Evolutionary conservation across 78 protist genomes (phyloP).

Genomic region (Cavenderia fasciculata): DNA sequence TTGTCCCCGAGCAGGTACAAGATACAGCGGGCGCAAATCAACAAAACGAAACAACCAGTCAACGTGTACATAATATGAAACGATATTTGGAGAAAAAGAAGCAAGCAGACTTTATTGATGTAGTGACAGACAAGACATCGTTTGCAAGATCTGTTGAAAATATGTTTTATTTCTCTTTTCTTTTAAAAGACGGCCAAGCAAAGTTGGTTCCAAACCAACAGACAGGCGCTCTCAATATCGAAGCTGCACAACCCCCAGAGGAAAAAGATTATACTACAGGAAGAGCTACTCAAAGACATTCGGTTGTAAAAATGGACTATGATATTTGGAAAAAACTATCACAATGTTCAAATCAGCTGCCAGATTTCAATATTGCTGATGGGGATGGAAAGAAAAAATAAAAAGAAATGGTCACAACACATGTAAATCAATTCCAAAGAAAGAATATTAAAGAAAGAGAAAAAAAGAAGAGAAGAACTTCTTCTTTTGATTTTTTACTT

Average conservation of each 20-base stretch:
- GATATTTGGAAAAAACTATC: slow-evolving; percentile 2
- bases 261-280: slow-evolving; percentile 38
- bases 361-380: background rate
- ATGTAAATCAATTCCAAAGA: too few relatives aligned
- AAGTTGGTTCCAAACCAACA: background rate
- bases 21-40: background rate
- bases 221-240: background rate
- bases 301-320: slow-evolving; percentile 45
- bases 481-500: too few relatives aligned
- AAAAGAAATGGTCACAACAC: background rate
- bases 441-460: too few relatives aligned
- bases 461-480: too few relatives aligned
- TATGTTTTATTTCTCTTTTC: slow-evolving; percentile 51
- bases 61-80: slow-evolving; percentile 30
- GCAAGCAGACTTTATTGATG: slow-evolving; percentile 6
- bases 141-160: slow-evolving; percentile 57
- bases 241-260: slow-evolving; percentile 43
- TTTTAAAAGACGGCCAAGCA: slow-evolving; percentile 59
- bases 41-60: slow-evolving; percentile 40
- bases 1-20: slow-evolving; percentile 18
- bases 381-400: too few relatives aligned
- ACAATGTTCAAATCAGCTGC: background rate
- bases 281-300: slow-evolving; percentile 10
- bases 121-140: slow-evolving; percentile 1
- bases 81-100: slow-evolving; percentile 26